phyloP scores from a whole-genome alignment of 2,329 filamentous ascomycete species.

The Ceratocystis huliohia region DNA sequence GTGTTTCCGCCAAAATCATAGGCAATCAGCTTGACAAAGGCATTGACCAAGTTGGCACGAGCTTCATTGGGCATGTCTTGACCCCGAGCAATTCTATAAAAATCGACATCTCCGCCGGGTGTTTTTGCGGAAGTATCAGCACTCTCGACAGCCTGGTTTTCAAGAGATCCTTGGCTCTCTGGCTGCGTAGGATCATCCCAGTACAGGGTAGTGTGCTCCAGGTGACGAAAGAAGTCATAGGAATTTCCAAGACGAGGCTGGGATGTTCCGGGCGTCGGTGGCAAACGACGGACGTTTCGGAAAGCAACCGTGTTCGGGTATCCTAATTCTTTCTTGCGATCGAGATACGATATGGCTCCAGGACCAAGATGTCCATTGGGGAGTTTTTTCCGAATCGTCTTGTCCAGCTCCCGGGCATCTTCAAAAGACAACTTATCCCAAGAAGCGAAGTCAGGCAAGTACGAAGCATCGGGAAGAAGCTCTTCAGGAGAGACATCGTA shows the following conservation, averaged over 20 bases:
- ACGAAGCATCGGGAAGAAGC: constrained; percentile 42
- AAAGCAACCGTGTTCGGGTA: constrained; percentile 47
- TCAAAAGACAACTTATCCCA: constrained; percentile 41
- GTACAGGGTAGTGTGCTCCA: constrained; percentile 45
- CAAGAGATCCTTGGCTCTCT: background rate
- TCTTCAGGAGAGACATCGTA: constrained; percentile 36
- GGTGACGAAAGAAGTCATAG: constrained; percentile 53
- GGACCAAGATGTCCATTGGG: constrained; percentile 44
- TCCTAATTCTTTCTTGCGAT: constrained; percentile 45
- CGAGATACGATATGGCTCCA: constrained; percentile 45
- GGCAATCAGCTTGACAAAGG: constrained; percentile 51
- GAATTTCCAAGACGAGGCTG: constrained; percentile 47
- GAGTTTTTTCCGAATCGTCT: constrained; percentile 36
- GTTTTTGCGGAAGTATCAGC: constrained; percentile 9
- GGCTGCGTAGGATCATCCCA: constrained; percentile 47
- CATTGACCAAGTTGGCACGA: constrained; percentile 43
- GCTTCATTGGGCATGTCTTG: constrained; percentile 46
- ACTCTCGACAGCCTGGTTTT: background rate
- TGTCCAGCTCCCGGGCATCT: constrained; percentile 37
- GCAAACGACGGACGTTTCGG: constrained; percentile 47
- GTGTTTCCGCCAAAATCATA: constrained; percentile 56
- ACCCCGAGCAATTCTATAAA: constrained; percentile 39
- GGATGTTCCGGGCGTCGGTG: constrained; percentile 40
- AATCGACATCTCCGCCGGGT: constrained; percentile 20
- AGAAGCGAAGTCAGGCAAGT: constrained; percentile 39